Base-by-base conservation (phyloP, 192 early-diverging fungal species). In the Cetraspora pellucida region DNA sequence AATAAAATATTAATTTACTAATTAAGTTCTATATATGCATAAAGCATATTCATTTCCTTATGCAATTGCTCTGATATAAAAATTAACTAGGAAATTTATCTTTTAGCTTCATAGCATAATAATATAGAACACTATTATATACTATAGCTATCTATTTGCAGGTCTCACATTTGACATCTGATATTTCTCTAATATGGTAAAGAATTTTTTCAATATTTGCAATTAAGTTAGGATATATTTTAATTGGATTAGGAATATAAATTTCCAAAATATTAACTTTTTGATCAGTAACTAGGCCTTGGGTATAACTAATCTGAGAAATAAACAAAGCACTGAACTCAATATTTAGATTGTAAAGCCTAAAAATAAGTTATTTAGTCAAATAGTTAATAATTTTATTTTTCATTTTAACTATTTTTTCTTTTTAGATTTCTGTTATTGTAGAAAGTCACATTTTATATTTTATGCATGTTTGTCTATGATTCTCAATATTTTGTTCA, bases 401-500 rank as follows among this genome's bases (percentile, higher is more conserved):
- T 68, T 68, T 17, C 11, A 68, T 25, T 44, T 49, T 4, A 49
- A 45, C 37, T 1, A 7, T 37, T 37, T 37, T 37, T 49, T 44
- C 5, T 44, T 68, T 47, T 68, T 69, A 44, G 16, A 69, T 69
- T 69, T 69, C 46, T 23, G 67, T 46, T 49, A 69, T 19, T 9
- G 27, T 69, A 6, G 27, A 4, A 0, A 69, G 19, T 47, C 8
- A 2, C 43, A 19, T 69, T 69, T 16, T 69, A 8, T 0, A 69
- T 69, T 69, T 10, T 69, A 8, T 0, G 7, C 37, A 37, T 37
- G 7, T 6, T 7, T 7, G 3, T 37, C 7, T 37, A 2, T 1
- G 37, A 37, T 37, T 37, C 37, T 37, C 37, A 23, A 69, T 69
- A 49, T 69, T 44, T 49, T 45, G 67, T 21, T 5, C 17, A 69